phyloP scores from a whole-genome alignment of 202 grass and related monocot genomes.

The Cymbopogon flexuosus region DNA sequence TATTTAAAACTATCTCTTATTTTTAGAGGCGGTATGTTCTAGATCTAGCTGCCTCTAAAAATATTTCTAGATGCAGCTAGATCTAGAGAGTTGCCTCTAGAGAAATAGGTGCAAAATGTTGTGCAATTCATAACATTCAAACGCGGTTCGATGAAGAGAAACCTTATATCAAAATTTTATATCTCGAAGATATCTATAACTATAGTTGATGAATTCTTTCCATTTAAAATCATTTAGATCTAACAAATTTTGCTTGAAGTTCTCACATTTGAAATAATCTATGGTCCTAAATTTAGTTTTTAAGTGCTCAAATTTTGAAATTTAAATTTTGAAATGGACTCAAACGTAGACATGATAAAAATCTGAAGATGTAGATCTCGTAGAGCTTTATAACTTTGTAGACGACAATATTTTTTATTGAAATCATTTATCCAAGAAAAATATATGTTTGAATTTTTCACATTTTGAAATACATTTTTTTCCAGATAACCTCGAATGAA shows the following conservation, averaged over 20 bases:
- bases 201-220: not conserved
- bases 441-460: no score
- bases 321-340: not conserved
- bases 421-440: no score
- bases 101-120: not conserved
- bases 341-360: not conserved
- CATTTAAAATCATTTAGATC: not conserved
- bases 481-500: no score
- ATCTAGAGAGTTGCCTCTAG: not conserved
- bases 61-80: no score
- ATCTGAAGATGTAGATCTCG: no score
- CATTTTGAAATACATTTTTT: no score
- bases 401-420: no score
- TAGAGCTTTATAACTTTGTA: no score
- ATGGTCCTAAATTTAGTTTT: not conserved
- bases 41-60: not conserved
- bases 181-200: not conserved
- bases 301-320: not conserved
- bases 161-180: not conserved
- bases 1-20: not conserved
- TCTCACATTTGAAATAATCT: not conserved
- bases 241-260: not conserved
- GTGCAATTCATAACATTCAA: not conserved
- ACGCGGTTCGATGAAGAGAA: not conserved
- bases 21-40: no score